Percentiles rank a stretch among this genome's conserved stretches.
Evolutionary conservation across 2,329 filamentous ascomycete genomes (phyloP).

Genomic region (Elsinoe ampelina): DNA sequence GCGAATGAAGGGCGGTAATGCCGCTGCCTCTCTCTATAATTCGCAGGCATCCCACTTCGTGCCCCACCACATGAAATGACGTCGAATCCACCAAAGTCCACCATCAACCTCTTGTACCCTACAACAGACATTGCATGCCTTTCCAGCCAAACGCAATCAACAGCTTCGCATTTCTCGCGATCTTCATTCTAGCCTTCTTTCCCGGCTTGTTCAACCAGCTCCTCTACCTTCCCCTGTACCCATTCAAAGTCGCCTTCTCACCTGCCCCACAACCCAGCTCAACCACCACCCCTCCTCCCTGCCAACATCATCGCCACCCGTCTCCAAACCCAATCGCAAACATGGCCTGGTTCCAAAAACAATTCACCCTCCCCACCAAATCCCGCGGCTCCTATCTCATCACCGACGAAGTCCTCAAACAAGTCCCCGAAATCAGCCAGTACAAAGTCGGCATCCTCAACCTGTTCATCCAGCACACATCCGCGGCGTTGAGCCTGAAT

Average conservation of each 20-base stretch:
- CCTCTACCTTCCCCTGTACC: conserved; percentile 29
- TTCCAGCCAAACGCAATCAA: conserved; percentile 26
- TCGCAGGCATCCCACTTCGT: background rate
- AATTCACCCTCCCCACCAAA: conserved; percentile 66
- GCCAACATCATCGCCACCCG: conserved; percentile 25
- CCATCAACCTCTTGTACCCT: conserved; percentile 15
- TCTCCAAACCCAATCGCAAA: conserved; percentile 19
- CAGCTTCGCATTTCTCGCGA: conserved; percentile 37
- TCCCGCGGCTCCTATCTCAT: conserved; percentile 82
- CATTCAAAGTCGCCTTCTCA: conserved; percentile 18
- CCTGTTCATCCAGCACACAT: conserved; percentile 92
- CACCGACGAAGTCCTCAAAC: conserved; percentile 61
- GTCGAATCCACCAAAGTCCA: conserved; percentile 1
- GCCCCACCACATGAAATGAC: conserved; percentile 12
- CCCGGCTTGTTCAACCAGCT: conserved; percentile 36
- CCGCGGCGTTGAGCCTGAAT: conserved; percentile 80
- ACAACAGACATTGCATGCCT: conserved; percentile 18
- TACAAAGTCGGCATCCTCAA: conserved; percentile 84
- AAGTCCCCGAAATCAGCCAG: conserved; percentile 67
- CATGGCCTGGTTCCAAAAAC: conserved; percentile 72
- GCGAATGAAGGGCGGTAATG: too few species aligned
- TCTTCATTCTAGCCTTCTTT: conserved; percentile 45
- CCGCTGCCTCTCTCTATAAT: too few species aligned
- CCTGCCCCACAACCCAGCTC: conserved; percentile 23
- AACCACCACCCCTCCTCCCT: conserved; percentile 26